These are phyloP conservation scores for Auricularia cornea DNA, from an alignment of 768 basidiomycete genomes.

Conservation along the genomic window DNA sequence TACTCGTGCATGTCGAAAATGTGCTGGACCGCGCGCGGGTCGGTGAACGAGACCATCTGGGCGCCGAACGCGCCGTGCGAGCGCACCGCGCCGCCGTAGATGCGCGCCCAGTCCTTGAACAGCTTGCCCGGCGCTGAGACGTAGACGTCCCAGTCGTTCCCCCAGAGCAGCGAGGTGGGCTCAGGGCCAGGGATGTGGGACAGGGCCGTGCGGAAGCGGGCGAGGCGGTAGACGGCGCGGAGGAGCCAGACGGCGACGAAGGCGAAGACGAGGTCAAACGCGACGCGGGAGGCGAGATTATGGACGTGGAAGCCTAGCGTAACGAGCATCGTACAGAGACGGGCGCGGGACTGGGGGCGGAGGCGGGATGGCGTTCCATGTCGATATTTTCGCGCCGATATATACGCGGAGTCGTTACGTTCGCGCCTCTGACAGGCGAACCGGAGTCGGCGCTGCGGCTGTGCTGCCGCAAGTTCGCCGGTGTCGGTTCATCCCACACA, in stretches of 20 bases:
- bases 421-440: no score
- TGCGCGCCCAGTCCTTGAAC: constrained; percentile 44
- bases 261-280: not conserved
- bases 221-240: not conserved
- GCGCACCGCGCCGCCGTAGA: constrained; percentile 47
- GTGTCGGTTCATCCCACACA: no score
- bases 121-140: constrained; percentile 40
- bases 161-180: constrained; percentile 46
- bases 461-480: no score
- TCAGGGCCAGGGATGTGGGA: constrained; percentile 45
- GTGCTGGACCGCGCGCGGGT: constrained; percentile 43
- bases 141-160: constrained; percentile 44
- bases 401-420: no score
- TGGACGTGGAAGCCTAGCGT: not conserved
- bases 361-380: not conserved
- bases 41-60: constrained; percentile 49
- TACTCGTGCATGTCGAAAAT: constrained; percentile 43
- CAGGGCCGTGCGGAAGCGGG: not conserved
- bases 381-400: no score
- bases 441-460: no score
- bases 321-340: not conserved
- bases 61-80: constrained; percentile 54
- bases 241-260: not conserved
- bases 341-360: not conserved
- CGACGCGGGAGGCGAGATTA: not conserved